Conservation (phyloP, 768 basidiomycete species). For the Mycena maculata region DNA sequence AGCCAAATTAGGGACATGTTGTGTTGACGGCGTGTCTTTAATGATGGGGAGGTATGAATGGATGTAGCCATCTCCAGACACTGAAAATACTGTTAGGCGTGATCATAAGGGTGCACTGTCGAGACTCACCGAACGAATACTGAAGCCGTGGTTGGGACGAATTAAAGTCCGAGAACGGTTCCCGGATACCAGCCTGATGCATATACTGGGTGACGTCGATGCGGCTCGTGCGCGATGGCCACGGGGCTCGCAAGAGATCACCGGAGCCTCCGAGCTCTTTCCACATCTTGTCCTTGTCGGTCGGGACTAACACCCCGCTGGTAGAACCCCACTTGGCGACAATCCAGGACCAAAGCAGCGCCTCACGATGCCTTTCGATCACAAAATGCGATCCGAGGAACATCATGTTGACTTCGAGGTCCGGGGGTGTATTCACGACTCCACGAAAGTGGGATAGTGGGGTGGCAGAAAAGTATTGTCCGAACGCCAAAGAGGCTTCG, state of each 20-base stretch:
- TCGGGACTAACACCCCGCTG: background rate
- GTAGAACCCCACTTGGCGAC: constrained; percentile 44
- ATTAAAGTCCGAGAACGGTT: constrained; percentile 10
- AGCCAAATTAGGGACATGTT: constrained; percentile 1
- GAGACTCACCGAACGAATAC: constrained; percentile 16
- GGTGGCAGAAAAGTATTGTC: constrained; percentile 40
- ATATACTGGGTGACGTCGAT: constrained; percentile 13
- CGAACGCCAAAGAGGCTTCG: constrained; percentile 48
- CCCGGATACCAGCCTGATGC: constrained; percentile 15
- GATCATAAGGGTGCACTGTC: background rate
- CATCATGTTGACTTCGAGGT: constrained; percentile 46
- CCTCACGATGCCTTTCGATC: constrained; percentile 48
- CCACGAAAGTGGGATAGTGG: constrained; percentile 46
- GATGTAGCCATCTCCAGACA: constrained; percentile 17
- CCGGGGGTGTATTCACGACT: constrained; percentile 36
- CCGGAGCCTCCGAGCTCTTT: constrained; percentile 42
- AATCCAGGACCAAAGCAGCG: constrained; percentile 50
- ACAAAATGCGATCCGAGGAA: constrained; percentile 46
- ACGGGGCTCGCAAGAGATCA: constrained; percentile 24
- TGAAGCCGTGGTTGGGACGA: background rate
- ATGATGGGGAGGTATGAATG: constrained; percentile 7
- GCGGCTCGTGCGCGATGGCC: constrained; percentile 17
- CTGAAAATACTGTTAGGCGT: constrained; percentile 1
- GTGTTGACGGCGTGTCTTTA: constrained; percentile 6
- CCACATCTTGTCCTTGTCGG: constrained; percentile 44